Evolutionary conservation across 345 rosid genomes (phyloP), one percentile per base, ranked within the genome.

Genomic region (Camelina hispida): DNA sequence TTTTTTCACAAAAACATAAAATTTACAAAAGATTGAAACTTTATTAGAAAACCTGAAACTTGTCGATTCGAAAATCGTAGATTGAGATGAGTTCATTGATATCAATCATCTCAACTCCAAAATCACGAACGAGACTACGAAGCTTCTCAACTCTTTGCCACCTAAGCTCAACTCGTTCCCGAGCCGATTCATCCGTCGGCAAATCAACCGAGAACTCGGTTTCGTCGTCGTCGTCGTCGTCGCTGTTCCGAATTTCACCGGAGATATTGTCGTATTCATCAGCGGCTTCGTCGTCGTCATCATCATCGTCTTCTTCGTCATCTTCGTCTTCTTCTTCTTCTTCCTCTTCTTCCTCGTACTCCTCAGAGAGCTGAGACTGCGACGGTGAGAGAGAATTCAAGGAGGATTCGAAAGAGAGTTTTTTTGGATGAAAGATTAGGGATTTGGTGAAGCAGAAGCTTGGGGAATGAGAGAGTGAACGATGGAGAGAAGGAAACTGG

Each of bases 51-150:
- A 94, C 98, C 96, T 94, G 98, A 77, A 94, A 94, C 80, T 90
- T 91, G 61, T 94, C 98, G 42, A 94, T 86, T 32, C 96, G 95
- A 54, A 91, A 91, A 81, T 90, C 89, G 71, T 91, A 90, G 59
- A 90, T 73, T 12, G 90, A 88, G 32, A 97, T 78, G 66, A 94
- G 96, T 71, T 89, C 91, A 65, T 91, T 83, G 9, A 83, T 87
- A 70, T 88, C 96, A 44, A 94, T 87, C 79, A 91, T 84, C 50
- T 88, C 92, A 10, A 74, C 79, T 30, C 97, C 97, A 60, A 87
- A 86, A 81, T 86, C 87, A 64, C 81, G 66, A 13, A 91, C 96
- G 66, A 85, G 86, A 12, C 76, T 71, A 60, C 91, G 82, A 11
- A 94, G 87, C 82, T 81, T 88, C 52, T 94, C 98, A 28, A 94